Evolutionary conservation across 306 rosid species (phyloP).

Genomic region (Fragaria nilgerrensis): DNA sequence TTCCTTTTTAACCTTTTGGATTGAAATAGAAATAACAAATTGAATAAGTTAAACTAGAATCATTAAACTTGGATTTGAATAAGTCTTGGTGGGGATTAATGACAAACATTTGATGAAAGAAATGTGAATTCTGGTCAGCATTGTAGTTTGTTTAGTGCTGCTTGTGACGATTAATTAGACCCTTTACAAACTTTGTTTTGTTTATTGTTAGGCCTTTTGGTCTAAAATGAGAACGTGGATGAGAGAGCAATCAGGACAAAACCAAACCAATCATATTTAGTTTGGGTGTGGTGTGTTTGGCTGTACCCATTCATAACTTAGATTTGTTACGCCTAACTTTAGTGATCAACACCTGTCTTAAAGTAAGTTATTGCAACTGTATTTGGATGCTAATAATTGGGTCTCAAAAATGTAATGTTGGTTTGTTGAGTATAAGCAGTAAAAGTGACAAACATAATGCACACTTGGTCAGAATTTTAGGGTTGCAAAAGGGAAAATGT

Average conservation of each 20-base stretch:
- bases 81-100: neutral
- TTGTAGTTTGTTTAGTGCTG: neutral
- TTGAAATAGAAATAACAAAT: neutral
- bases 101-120: neutral
- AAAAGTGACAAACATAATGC: neutral
- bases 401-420: neutral
- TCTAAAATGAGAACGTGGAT: constrained; percentile 29
- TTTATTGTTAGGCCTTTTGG: constrained; percentile 6
- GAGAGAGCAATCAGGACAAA: constrained; percentile 36
- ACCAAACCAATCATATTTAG: constrained; percentile 51
- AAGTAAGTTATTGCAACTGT: neutral
- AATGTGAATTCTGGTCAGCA: constrained; percentile 3
- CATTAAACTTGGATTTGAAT: neutral
- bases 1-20: neutral
- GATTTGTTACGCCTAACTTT: constrained; percentile 30
- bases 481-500: neutral
- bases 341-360: constrained; percentile 35
- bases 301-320: constrained; percentile 22
- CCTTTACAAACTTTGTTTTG: neutral
- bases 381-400: constrained; percentile 11
- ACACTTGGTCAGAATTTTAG: neutral
- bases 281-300: constrained; percentile 49
- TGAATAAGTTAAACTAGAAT: neutral
- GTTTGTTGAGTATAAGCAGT: neutral
- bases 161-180: neutral